Percentiles rank a stretch among this genome's conserved stretches.
Conservation (phyloP, 306 rosid genomes). For the Adenanthera pavonina region DNA sequence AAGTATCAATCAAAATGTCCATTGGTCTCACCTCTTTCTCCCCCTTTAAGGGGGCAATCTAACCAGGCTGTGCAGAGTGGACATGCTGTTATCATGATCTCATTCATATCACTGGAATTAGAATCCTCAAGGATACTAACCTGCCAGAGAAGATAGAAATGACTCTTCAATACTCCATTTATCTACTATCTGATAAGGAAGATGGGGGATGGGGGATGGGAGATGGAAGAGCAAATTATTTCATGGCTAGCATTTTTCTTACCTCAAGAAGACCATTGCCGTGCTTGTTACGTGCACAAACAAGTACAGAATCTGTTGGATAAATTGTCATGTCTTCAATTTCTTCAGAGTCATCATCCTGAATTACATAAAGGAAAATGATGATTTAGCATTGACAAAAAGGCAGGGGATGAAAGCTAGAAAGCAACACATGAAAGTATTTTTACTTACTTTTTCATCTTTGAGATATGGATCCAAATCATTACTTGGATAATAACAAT, state of each 20-base stretch:
- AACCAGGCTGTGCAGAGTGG: slow-evolving; percentile 90
- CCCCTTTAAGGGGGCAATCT: slow-evolving; percentile 90
- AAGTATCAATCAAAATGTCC: slow-evolving; percentile 15
- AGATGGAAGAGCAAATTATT: neutral
- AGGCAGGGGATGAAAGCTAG: slow-evolving; percentile 1
- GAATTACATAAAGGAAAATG: slow-evolving; percentile 5
- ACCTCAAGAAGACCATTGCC: slow-evolving; percentile 74
- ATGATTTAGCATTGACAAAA: neutral
- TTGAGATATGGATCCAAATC: slow-evolving; percentile 80
- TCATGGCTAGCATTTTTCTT: slow-evolving; percentile 19
- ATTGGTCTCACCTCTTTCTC: slow-evolving; percentile 66
- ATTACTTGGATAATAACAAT: slow-evolving; percentile 69
- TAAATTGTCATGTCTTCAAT: slow-evolving; percentile 67
- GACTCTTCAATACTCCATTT: neutral
- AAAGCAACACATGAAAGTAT: neutral
- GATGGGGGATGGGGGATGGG: neutral
- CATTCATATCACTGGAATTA: slow-evolving; percentile 58
- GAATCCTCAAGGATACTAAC: slow-evolving; percentile 73
- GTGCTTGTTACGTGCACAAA: slow-evolving; percentile 70
- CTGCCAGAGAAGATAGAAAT: slow-evolving; percentile 44
- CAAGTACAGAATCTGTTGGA: slow-evolving; percentile 76
- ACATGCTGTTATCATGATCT: slow-evolving; percentile 66
- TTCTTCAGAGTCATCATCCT: slow-evolving; percentile 84
- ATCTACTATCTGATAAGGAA: neutral
- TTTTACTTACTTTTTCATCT: slow-evolving; percentile 55